phyloP scores from a whole-genome alignment of 345 rosid species.

The Triadica sebifera region DNA sequence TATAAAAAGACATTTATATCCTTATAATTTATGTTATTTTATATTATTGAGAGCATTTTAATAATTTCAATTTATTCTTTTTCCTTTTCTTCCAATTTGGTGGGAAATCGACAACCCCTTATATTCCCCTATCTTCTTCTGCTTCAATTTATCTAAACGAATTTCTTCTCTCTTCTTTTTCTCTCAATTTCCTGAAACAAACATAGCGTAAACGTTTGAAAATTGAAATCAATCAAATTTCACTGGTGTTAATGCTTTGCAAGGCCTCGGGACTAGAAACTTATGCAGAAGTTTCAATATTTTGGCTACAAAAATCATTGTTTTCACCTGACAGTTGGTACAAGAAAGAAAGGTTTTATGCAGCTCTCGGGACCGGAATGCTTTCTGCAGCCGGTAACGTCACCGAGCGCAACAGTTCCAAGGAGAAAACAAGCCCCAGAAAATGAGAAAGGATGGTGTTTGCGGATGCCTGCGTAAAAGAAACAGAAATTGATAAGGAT shows the following conservation, averaged over 20 bases:
- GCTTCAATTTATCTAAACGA: neutral
- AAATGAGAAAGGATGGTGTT: slow-evolving; percentile 95
- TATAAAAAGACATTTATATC: too few species aligned
- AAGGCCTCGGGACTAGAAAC: neutral
- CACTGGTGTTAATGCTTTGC: neutral
- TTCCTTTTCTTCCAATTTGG: too few species aligned
- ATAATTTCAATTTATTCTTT: too few species aligned
- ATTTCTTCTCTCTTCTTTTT: too few species aligned
- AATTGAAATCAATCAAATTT: neutral
- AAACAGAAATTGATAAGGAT: slow-evolving; percentile 7
- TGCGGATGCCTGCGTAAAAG: slow-evolving; percentile 74
- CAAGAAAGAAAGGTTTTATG: slow-evolving; percentile 33
- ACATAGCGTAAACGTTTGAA: neutral
- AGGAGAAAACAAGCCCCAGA: slow-evolving; percentile 77
- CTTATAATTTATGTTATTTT: too few species aligned
- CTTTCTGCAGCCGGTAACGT: slow-evolving; percentile 64
- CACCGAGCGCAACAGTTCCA: slow-evolving; percentile 89
- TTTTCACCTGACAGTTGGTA: slow-evolving; percentile 3
- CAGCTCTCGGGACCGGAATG: slow-evolving; percentile 47
- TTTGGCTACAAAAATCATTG: slow-evolving; percentile 30
- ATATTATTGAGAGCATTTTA: too few species aligned
- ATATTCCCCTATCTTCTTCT: neutral
- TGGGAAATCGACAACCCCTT: too few species aligned
- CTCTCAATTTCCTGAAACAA: neutral
- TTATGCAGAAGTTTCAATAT: slow-evolving; percentile 7